phyloP scores from a whole-genome alignment of 2,329 filamentous ascomycete genomes.

The Calonectria pauciramosa region DNA sequence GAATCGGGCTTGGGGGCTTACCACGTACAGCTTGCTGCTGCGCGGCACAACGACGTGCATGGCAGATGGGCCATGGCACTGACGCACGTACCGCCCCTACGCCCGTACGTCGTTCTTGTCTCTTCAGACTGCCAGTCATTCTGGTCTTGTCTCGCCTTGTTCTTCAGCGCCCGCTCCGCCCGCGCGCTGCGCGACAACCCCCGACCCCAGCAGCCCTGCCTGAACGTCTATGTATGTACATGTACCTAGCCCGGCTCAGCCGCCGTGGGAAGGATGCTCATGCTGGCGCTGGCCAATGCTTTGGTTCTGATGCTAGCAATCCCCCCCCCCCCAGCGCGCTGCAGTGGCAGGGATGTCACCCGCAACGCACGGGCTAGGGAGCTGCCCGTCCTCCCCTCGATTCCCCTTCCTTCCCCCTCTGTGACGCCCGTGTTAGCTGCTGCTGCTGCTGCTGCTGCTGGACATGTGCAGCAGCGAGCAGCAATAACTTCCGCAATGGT shows the following conservation, averaged over 20 bases:
- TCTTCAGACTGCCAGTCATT: neutral
- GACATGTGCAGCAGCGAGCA: slow-evolving; percentile 2
- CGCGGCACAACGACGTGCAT: slow-evolving; percentile 10
- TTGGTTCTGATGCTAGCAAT: slow-evolving; percentile 12
- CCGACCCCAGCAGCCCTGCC: slow-evolving; percentile 8
- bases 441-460: neutral
- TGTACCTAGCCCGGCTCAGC: slow-evolving; percentile 11
- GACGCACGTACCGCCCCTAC: slow-evolving; percentile 15
- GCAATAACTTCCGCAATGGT: neutral
- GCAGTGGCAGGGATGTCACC: slow-evolving; percentile 20
- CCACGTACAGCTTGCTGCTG: slow-evolving; percentile 11
- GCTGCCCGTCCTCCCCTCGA: neutral
- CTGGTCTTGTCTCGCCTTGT: slow-evolving; percentile 6
- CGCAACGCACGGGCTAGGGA: slow-evolving; percentile 30
- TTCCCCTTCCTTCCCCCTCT: neutral
- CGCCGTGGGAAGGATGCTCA: slow-evolving; percentile 1
- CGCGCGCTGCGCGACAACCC: slow-evolving; percentile 9
- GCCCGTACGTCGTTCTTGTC: slow-evolving; percentile 5
- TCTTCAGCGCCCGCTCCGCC: slow-evolving; percentile 3
- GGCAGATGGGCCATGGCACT: slow-evolving; percentile 20
- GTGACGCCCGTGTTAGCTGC: neutral
- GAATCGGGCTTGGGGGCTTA: slow-evolving; percentile 8
- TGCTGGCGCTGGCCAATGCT: slow-evolving; percentile 4
- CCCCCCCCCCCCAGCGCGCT: neutral
- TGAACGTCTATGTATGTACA: neutral